phyloP scores from a whole-genome alignment of 176 grass and related monocot genomes.

The Phoenix roebelenii region DNA sequence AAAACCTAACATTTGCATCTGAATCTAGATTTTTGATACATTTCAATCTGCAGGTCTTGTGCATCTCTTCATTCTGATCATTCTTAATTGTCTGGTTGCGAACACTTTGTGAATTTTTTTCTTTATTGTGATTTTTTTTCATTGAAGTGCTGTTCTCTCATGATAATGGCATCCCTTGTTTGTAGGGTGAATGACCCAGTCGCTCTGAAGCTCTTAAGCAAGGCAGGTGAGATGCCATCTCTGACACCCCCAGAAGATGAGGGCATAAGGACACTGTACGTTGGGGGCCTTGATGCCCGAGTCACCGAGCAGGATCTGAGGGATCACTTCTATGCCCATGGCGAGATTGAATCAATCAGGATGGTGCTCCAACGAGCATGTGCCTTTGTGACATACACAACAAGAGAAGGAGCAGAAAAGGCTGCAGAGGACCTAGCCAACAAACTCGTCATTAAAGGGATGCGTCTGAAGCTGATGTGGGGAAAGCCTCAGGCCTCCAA shows the following conservation, averaged over 20 bases:
- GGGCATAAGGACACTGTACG: conserved; percentile 79
- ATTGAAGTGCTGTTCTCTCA: no score
- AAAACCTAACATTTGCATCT: no score
- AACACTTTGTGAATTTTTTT: background rate
- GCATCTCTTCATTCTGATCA: no score
- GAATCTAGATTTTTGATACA: no score
- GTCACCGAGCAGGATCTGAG: conserved; percentile 80
- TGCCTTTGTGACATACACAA: conserved; percentile 90
- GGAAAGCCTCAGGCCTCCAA: conserved; percentile 72
- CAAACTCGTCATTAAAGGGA: conserved; percentile 86
- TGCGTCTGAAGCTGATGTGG: conserved; percentile 98
- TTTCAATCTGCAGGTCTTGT: no score
- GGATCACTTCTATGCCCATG: conserved; percentile 88
- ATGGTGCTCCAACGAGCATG: conserved; percentile 84
- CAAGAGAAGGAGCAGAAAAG: conserved; percentile 74
- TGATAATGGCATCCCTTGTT: conserved; percentile 4
- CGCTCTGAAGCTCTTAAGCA: conserved; percentile 74
- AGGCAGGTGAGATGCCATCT: conserved; percentile 95
- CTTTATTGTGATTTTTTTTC: no score
- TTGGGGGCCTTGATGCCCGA: conserved; percentile 73
- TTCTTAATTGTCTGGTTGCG: no score
- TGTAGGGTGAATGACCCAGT: conserved; percentile 92
- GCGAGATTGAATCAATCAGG: conserved; percentile 88
- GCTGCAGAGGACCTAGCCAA: conserved; percentile 92
- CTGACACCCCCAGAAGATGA: conserved; percentile 83